Conservation (phyloP, 2,329 filamentous ascomycete species). For the Diatrype stigma region DNA sequence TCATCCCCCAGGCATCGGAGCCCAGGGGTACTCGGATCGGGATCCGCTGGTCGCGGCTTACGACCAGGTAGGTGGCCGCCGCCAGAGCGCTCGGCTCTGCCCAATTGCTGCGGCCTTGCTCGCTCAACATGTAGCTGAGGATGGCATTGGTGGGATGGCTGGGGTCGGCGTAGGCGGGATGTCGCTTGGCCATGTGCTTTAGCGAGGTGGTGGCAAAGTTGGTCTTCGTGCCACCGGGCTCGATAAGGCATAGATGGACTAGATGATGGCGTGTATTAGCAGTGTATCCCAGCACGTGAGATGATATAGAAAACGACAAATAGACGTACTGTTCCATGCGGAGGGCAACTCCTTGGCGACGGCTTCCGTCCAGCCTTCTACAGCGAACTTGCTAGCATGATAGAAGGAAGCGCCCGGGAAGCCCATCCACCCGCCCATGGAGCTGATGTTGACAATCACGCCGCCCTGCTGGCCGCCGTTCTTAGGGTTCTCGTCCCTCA, state of each 20-base stretch:
- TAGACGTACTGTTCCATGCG: slow-evolving; percentile 36
- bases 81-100: slow-evolving; percentile 31
- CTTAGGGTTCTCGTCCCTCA: slow-evolving; percentile 31
- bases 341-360: slow-evolving; percentile 38
- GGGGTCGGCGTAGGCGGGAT: slow-evolving; percentile 35
- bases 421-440: slow-evolving; percentile 41
- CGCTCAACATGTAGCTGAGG: slow-evolving; percentile 22
- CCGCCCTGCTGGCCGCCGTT: slow-evolving; percentile 36
- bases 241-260: slow-evolving; percentile 38
- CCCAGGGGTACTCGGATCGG: slow-evolving; percentile 40
- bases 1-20: slow-evolving; percentile 31
- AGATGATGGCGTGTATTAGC: slow-evolving; percentile 6
- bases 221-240: slow-evolving; percentile 37
- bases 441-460: slow-evolving; percentile 51
- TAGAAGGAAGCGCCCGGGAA: slow-evolving; percentile 34
- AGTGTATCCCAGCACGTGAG: neutral
- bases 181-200: slow-evolving; percentile 29
- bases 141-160: slow-evolving; percentile 21
- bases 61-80: slow-evolving; percentile 31
- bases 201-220: slow-evolving; percentile 28
- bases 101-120: slow-evolving; percentile 23
- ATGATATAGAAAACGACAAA: too few species aligned
- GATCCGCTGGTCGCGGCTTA: slow-evolving; percentile 28
- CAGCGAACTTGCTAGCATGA: slow-evolving; percentile 39
- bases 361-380: slow-evolving; percentile 44